Base-by-base conservation (phyloP, 805 yeast genomes). In the Yarrowia porcina region DNA sequence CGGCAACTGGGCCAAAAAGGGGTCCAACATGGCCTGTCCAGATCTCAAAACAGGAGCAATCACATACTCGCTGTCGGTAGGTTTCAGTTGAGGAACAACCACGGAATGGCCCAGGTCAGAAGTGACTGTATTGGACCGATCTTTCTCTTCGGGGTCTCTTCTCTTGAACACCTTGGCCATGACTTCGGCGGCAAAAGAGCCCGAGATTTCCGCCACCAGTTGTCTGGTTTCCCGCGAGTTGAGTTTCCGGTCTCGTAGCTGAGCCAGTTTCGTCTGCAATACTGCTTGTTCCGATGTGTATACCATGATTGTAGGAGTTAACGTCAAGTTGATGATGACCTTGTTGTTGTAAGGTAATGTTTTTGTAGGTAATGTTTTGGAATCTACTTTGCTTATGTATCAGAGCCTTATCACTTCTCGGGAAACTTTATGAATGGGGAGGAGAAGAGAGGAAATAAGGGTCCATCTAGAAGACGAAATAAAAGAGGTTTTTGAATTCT, bases 1-100 rank as follows among this genome's bases (percentile, higher is more conserved):
- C 2, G 75, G 75, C 33, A 73, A 65, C 49, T 70, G 60, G 20
- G 59, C 61, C 44, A 67, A 68, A 65, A 71, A 67, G 17, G 74
- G 54, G 21, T 69, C 70, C 35, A 70, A 64, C 75, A 72, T 72
- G 28, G 74, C 64, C 41, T 67, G 66, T 4, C 75, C 75, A 8
- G 75, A 72, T 44, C 75, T 65, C 45, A 73, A 69, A 6, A 72
- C 67, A 2, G 75, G 75, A 11, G 70, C 66, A 36, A 73, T 38
- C n/a, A 63, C 71, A 59, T 67, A 67, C 59, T 52, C 59, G 20
- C 44, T 52, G 44, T 52, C 59, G 33, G 44, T 30, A 17, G 59
- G 59, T 39, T 65, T 63, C 13, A 61, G 30, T 3, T 73, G 72
- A 17, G 60, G 23, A 18, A 64, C 63, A 20, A 33, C 39, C 7